phyloP scores from a whole-genome alignment of 2,329 filamentous ascomycete genomes.

The Diaporthe velutina region DNA sequence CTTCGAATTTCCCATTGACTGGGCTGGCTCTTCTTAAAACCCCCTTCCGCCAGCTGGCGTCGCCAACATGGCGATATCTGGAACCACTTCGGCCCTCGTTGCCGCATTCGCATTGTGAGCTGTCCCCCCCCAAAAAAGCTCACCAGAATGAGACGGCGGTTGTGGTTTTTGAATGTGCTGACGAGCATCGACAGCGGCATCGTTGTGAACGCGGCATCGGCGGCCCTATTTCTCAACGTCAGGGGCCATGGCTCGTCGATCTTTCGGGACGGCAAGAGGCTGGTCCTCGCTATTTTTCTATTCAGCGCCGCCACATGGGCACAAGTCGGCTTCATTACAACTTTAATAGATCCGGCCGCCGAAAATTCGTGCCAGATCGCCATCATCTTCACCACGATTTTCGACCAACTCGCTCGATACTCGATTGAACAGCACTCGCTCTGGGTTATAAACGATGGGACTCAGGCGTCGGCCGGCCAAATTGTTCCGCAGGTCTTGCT shows the following conservation, averaged over 20 bases:
- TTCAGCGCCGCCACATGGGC: constrained; percentile 66
- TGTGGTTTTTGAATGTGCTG: neutral
- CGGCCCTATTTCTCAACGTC: constrained; percentile 59
- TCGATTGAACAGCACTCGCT: constrained; percentile 67
- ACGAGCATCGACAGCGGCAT: constrained; percentile 58
- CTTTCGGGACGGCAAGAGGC: constrained; percentile 71
- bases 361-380: constrained; percentile 63
- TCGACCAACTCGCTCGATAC: constrained; percentile 69
- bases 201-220: constrained; percentile 64
- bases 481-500: constrained; percentile 62
- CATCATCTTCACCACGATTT: constrained; percentile 64
- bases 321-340: constrained; percentile 63
- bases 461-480: constrained; percentile 51
- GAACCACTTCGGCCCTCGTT: constrained; percentile 61
- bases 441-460: constrained; percentile 60
- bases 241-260: constrained; percentile 62
- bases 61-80: constrained; percentile 59
- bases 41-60: constrained; percentile 44
- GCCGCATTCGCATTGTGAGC: constrained; percentile 69
- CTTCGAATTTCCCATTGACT: constrained; percentile 60
- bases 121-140: neutral
- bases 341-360: constrained; percentile 59
- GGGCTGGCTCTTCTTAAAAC: constrained; percentile 53
- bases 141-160: neutral
- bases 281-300: constrained; percentile 71